Evolutionary conservation across 202 grass and related monocot genomes (phyloP), one percentile per base, ranked within the genome.

Genomic region (Schoenoplectus triqueter): DNA sequence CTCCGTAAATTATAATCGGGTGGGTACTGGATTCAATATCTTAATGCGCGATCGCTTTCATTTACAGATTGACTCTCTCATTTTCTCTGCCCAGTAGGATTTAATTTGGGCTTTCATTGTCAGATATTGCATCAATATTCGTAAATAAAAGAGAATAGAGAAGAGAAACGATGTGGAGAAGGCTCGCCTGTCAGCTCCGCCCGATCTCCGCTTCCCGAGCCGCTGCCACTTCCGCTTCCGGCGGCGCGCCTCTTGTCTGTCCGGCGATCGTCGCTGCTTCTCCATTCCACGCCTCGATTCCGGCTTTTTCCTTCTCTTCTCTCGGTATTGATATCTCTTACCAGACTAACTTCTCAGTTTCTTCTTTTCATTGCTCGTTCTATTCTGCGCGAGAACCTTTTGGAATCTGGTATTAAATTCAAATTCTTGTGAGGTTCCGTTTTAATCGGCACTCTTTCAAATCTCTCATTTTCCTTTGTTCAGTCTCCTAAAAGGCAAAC

Each of bases 171-270:
- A 82, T 82, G 80, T 83, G 80, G 80, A 55, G 66, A 68, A 66
- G 80, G 31, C 20, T 83, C 46, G 80, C 80, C 13, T 65, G 10
- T 83, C 64, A 83, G 64, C 80, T 83, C 48, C 80, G 63, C 17
- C 64, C 80, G 2, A 68, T 83, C 80, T 46, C 50, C 64, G 20
- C 80, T 14, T 31, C 31, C 31, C 31, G 31, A 31, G 31, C 31
- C 31, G 31, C 31, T 31, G 31, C 10, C 2, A 31, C 31, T 31
- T 31, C 31, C 31, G 31, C 31, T 31, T 31, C 31, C 31, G 31
- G 31, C 31, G 31, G 31, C 31, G 31, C 31, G 31, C 47, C 14
- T 83, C 2, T 70, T 17, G 21, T n/a, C 46, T 17, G 11, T 48
- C 15, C 44, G 10, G 17, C 20, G 5, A 83, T 83, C 47, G 64